A percentile compares a stretch with the other conserved stretches of the same genome.
Evolutionary conservation across 2,329 filamentous ascomycete species (phyloP).

Genomic region (Domatiomyces globalis): DNA sequence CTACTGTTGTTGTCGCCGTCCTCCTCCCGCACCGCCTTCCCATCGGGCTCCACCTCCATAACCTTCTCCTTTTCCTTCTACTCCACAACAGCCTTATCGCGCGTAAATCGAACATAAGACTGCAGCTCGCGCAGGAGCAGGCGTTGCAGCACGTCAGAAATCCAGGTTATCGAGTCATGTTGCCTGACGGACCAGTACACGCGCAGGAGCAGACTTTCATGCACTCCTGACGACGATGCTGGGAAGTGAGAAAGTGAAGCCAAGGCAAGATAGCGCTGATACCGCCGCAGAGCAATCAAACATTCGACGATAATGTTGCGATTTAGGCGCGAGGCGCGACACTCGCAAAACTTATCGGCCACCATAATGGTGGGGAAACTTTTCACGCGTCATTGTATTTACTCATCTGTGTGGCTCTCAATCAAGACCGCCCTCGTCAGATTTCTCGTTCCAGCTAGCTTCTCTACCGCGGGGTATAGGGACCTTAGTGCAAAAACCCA

Average conservation of each 20-base stretch:
- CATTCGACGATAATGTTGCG: too few species aligned
- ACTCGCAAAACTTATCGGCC: too few species aligned
- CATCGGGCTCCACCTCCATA: background rate
- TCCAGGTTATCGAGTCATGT: background rate
- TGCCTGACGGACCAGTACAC: background rate
- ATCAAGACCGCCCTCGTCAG: too few species aligned
- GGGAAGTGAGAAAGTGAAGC: conserved; percentile 6
- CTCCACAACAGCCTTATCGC: background rate
- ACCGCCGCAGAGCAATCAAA: too few species aligned
- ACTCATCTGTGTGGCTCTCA: too few species aligned
- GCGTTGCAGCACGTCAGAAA: background rate
- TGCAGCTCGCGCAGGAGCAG: background rate
- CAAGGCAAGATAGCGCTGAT: conserved; percentile 33
- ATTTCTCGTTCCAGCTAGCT: too few species aligned
- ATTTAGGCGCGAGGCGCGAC: too few species aligned
- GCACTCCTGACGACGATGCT: too few species aligned
- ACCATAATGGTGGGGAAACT: too few species aligned
- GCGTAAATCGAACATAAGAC: background rate
- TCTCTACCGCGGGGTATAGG: too few species aligned
- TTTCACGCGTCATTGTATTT: too few species aligned
- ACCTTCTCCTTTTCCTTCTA: background rate
- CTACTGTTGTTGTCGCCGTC: background rate
- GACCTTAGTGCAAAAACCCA: too few species aligned
- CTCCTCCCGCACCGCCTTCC: background rate
- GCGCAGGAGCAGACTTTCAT: background rate